Base-by-base conservation (phyloP, 345 rosid genomes). In the Dipteronia dyeriana region DNA sequence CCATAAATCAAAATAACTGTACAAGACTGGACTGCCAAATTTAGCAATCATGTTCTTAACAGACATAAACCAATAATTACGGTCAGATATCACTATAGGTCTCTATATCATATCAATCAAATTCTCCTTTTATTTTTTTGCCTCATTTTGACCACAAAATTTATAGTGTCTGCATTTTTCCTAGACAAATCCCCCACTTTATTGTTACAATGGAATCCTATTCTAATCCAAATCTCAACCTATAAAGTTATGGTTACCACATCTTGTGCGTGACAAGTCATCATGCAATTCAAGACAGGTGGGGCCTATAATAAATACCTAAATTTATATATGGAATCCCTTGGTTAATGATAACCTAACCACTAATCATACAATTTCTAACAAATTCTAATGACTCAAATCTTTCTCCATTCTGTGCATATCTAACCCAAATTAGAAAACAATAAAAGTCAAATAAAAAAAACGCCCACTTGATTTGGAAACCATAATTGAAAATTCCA, bases 241-340 rank as follows among this genome's bases (percentile, higher is more conserved):
- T 16, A 14, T 34, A 34, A 66, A 66, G 22, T 26, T 4, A 63
- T 63, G 2, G 9, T 63, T 63, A 26, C 67, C 19, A 39, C 69
- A 38, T 17, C 38, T 34, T 66, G 69, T 66, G 68, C 5, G 20
- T 20, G 17, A 7, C 26, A 41, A 53, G 5, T 51, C 9, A 74
- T 23, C 2, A 10, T 19, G 29, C 45, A 62, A 43, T 63, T 56
- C 45, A 14, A 62, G 68, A 26, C 69, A 74, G 0, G 76, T 74
- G 68, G 76, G 76, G 43, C 69, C 61, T 62, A 29, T 62, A 34
- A 4, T 34, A 34, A 38, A 34, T 34, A 66, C 45, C 70, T 19
- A 38, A 66, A 38, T 20, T 66, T 66, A 61, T n/a, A 41, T 19
- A 39, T 19, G 49, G 3, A 3, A 8, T 23, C 45, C 39, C 59